These are phyloP conservation scores for Tubosaeta sp. DNA, from an alignment of 768 basidiomycete genomes.

Conservation along the genomic window DNA sequence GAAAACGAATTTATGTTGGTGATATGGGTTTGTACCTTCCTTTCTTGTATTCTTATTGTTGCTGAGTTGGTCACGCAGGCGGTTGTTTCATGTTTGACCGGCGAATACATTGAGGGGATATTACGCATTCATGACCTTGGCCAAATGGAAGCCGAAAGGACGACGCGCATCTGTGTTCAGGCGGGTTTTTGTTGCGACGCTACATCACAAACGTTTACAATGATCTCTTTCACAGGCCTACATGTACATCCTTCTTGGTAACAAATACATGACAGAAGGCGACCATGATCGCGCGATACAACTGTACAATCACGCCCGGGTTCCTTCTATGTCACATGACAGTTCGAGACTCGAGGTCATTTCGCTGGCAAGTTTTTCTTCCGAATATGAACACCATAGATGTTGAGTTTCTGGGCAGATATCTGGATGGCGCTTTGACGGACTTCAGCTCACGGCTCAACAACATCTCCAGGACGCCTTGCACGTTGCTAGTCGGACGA, in stretches of 20 bases:
- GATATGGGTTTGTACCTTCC: neutral
- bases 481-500: neutral
- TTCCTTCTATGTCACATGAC: neutral
- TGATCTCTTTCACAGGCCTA: slow-evolving; percentile 1
- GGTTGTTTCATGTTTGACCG: neutral
- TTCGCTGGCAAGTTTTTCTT: neutral
- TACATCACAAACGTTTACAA: neutral
- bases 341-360: neutral
- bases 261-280: slow-evolving; percentile 1
- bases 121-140: neutral
- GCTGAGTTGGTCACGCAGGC: neutral
- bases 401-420: neutral
- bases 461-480: neutral
- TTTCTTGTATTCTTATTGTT: neutral
- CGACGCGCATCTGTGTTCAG: neutral
- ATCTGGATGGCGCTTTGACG: slow-evolving; percentile 6
- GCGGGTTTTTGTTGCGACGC: neutral
- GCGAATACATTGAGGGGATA: slow-evolving; percentile 1
- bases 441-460: neutral
- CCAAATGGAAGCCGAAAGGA: neutral
- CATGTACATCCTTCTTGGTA: slow-evolving; percentile 5
- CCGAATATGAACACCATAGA: neutral
- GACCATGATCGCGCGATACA: slow-evolving; percentile 4
- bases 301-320: neutral
- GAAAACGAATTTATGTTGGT: slow-evolving; percentile 3